These are phyloP conservation scores for Rhodotorula sp. DNA, from an alignment of 1,284 basidiomycete genomes.

Conservation along the genomic window DNA sequence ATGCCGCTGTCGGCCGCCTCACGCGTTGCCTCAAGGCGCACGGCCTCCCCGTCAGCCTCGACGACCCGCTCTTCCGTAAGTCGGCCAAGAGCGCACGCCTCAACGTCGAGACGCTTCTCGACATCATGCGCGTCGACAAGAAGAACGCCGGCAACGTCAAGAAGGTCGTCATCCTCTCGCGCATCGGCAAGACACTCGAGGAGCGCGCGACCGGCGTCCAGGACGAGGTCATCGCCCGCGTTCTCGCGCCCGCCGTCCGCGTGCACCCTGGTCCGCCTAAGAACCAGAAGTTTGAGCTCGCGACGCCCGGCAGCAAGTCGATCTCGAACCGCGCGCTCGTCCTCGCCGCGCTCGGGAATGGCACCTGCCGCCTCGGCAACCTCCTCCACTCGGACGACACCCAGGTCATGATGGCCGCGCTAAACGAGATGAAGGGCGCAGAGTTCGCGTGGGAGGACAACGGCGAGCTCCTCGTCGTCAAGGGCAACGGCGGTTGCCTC, in stretches of 20 bases:
- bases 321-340: conserved; percentile 95
- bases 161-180: conserved; percentile 88
- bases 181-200: conserved; percentile 90
- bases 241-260: conserved; percentile 72
- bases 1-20: conserved; percentile 85
- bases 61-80: conserved; percentile 71
- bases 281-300: conserved; percentile 72
- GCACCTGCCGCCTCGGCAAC: conserved; percentile 85
- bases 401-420: conserved; percentile 96
- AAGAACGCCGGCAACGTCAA: conserved; percentile 88
- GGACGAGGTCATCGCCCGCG: conserved; percentile 77
- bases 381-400: conserved; percentile 97
- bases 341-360: conserved; percentile 85
- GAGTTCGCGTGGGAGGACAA: conserved; percentile 88
- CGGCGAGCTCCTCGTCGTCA: conserved; percentile 88
- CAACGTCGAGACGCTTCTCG: conserved; percentile 78
- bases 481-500: conserved; percentile 81
- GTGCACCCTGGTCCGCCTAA: conserved; percentile 68
- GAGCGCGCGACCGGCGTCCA: conserved; percentile 83
- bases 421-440: conserved; percentile 88
- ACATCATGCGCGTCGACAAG: conserved; percentile 93
- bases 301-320: conserved; percentile 94
- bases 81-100: conserved; percentile 67
- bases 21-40: conserved; percentile 80
- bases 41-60: conserved; percentile 77